A percentile compares a stretch with the other conserved stretches of the same genome.
phyloP scores from a whole-genome alignment of 805 yeast genomes.

The Metschnikowia borealis region DNA sequence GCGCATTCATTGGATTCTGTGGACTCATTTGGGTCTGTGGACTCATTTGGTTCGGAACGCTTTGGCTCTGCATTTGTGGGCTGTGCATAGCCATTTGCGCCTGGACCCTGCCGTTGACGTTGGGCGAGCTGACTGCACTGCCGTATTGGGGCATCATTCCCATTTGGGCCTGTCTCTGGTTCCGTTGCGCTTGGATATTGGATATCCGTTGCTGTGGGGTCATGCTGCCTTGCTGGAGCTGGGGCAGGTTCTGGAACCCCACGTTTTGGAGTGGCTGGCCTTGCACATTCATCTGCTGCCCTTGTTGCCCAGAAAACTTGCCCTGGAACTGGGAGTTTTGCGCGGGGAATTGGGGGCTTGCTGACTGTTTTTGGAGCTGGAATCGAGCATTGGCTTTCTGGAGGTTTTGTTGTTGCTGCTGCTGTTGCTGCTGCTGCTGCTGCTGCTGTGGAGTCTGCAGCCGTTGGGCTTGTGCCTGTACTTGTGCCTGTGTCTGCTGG shows the following conservation, averaged over 20 bases:
- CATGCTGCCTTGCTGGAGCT: slow-evolving; percentile 3
- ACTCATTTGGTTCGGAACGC: background rate
- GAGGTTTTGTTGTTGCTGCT: slow-evolving; percentile 1
- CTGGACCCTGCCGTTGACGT: background rate
- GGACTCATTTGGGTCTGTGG: background rate
- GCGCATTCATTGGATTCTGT: background rate
- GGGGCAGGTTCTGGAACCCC: background rate
- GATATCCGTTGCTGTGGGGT: slow-evolving; percentile 1
- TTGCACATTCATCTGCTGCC: background rate
- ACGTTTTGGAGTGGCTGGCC: slow-evolving; percentile 1
- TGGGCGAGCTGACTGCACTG: slow-evolving; percentile 1
- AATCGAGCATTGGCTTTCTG: background rate
- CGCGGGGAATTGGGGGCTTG: background rate
- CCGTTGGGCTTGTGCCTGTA: slow-evolving; percentile 9
- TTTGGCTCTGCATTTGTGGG: background rate
- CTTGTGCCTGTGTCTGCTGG: slow-evolving; percentile 7
- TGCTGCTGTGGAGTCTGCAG: slow-evolving; percentile 9
- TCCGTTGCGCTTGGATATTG: slow-evolving; percentile 5
- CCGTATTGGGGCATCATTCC: slow-evolving; percentile 4
- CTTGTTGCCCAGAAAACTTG: background rate
- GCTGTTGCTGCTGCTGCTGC: no score
- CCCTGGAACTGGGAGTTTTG: slow-evolving; percentile 1
- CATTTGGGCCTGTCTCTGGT: slow-evolving; percentile 1
- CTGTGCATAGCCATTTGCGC: slow-evolving; percentile 3
- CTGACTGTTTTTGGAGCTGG: slow-evolving; percentile 4